Evolutionary conservation across 495 filamentous ascomycete species (phyloP).

Genomic region (Lichina pygmaea): DNA sequence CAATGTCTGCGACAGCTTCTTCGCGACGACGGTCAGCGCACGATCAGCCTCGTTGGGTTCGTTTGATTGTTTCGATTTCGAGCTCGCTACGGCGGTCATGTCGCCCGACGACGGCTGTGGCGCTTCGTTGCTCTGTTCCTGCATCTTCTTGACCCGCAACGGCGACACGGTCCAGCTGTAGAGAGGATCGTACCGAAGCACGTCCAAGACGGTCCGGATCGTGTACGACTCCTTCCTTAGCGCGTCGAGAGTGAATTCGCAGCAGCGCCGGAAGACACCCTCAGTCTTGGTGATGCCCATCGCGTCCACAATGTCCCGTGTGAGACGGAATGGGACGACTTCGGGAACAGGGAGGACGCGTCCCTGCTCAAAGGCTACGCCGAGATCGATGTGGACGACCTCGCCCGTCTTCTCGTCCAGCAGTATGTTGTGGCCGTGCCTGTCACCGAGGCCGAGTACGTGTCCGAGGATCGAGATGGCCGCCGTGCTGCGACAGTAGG

Average conservation of each 20-base stretch:
- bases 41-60: slow-evolving; percentile 81
- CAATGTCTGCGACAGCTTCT: slow-evolving; percentile 78
- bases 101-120: slow-evolving; percentile 10
- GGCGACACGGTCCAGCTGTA: slow-evolving; percentile 93
- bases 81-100: slow-evolving; percentile 6
- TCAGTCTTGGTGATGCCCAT: slow-evolving; percentile 93
- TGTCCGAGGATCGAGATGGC: slow-evolving; percentile 88
- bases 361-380: slow-evolving; percentile 89
- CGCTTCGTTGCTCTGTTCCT: slow-evolving; percentile 27
- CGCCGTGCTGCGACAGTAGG: slow-evolving; percentile 78
- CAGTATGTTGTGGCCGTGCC: slow-evolving; percentile 90
- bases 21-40: slow-evolving; percentile 72
- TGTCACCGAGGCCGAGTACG: slow-evolving; percentile 80
- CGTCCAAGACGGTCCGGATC: slow-evolving; percentile 93
- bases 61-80: slow-evolving; percentile 24
- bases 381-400: slow-evolving; percentile 88
- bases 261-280: slow-evolving; percentile 85
- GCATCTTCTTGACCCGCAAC: slow-evolving; percentile 50
- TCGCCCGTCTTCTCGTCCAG: slow-evolving; percentile 77
- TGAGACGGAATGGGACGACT: slow-evolving; percentile 81
- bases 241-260: slow-evolving; percentile 88
- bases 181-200: slow-evolving; percentile 83
- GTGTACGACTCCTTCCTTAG: slow-evolving; percentile 75
- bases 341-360: slow-evolving; percentile 81
- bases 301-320: slow-evolving; percentile 85